Conservation (phyloP, 257 asterid species). For the Sherardia arvensis region DNA sequence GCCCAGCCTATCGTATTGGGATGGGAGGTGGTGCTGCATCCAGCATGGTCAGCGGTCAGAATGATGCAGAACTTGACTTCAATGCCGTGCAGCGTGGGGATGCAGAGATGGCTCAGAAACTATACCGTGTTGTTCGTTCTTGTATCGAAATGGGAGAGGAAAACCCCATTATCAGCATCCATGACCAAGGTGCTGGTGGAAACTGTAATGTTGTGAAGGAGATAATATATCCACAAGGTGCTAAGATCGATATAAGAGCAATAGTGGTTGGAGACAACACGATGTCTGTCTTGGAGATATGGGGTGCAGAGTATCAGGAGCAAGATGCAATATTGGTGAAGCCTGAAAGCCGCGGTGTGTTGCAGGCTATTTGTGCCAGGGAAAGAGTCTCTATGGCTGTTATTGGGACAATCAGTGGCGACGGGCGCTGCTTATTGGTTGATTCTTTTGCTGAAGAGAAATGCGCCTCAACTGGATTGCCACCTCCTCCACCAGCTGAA, state of each 20-base stretch:
- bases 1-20: conserved; percentile 93
- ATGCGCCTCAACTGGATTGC: conserved; percentile 42
- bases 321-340: conserved; percentile 95
- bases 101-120: conserved; percentile 94
- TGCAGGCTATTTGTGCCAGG: conserved; percentile 67
- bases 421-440: conserved; percentile 56
- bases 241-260: conserved; percentile 79
- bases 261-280: conserved; percentile 87
- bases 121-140: conserved; percentile 83
- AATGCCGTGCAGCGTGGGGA: conserved; percentile 83
- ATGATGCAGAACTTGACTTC: conserved; percentile 83
- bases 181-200: conserved; percentile 93
- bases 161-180: conserved; percentile 83
- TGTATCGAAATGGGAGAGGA: conserved; percentile 85
- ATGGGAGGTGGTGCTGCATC: conserved; percentile 99
- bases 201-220: conserved; percentile 70
- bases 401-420: conserved; percentile 75
- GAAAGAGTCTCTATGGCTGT: conserved; percentile 95
- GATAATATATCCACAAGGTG: conserved; percentile 78
- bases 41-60: conserved; percentile 99
- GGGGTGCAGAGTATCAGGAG: conserved; percentile 99
- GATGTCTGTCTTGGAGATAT: conserved; percentile 85
- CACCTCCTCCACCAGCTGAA: conserved; percentile 79
- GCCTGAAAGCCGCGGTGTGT: conserved; percentile 56
- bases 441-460: conserved; percentile 52